Evolutionary conservation across 169 alveolate species (phyloP).

Genomic region (Cryptosporidium xiaoi): DNA sequence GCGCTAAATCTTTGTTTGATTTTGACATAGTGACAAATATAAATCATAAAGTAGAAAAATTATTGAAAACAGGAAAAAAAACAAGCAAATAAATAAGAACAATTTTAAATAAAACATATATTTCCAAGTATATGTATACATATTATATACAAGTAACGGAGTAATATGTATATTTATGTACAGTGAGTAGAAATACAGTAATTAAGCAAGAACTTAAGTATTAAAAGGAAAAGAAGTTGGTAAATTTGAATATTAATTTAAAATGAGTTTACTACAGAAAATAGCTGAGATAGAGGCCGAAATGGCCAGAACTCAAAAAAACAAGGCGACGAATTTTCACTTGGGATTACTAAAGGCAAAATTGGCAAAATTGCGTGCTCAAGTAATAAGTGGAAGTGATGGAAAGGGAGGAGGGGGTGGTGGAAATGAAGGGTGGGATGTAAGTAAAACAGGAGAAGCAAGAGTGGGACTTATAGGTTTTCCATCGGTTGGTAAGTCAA

Average conservation of each 20-base stretch:
- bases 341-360: conserved; percentile 97
- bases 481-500: conserved; percentile 99
- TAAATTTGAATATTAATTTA: not conserved
- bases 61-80: no score
- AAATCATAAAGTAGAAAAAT: no score
- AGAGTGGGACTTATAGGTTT: conserved; percentile 98
- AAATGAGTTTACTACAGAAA: conserved; percentile 90
- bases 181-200: not conserved
- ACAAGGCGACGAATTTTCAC: conserved; percentile 97
- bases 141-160: no score
- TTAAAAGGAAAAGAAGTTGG: not conserved
- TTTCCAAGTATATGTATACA: no score
- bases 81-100: no score
- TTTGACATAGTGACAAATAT: no score
- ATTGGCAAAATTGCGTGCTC: conserved; percentile 94
- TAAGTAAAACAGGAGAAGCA: conserved; percentile 97
- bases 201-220: not conserved
- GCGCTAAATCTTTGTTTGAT: no score
- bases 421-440: conserved; percentile 92
- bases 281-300: conserved; percentile 98
- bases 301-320: conserved; percentile 98
- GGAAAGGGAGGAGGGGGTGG: conserved; percentile 87
- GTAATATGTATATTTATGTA: not conserved
- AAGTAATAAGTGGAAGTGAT: conserved; percentile 89
- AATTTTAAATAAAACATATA: no score